A percentile compares a stretch with the other conserved stretches of the same genome.
phyloP scores from a whole-genome alignment of 345 rosid species.

The Aegle marmelos region DNA sequence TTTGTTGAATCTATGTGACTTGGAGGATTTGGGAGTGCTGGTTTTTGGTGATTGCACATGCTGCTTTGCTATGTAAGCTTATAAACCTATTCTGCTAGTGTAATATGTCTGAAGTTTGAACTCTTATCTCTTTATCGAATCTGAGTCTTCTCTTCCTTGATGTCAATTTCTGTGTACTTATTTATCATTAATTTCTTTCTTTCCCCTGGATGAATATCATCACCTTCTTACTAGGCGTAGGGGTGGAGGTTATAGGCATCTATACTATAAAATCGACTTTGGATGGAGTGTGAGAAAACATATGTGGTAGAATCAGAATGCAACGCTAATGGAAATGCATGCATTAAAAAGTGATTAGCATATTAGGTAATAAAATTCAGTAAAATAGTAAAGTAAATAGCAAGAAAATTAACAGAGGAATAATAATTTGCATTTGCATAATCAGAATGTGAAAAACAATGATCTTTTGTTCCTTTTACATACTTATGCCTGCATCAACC shows the following conservation, averaged over 20 bases:
- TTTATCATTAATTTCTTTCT: background rate
- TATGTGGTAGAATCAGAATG: no score
- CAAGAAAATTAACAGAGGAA: background rate
- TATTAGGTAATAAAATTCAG: background rate
- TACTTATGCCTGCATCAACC: background rate
- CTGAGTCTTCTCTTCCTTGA: background rate
- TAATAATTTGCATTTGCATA: background rate
- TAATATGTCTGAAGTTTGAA: background rate
- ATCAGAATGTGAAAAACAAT: background rate
- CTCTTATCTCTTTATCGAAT: background rate
- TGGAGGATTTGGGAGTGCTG: background rate
- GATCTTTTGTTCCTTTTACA: background rate
- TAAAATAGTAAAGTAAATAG: background rate
- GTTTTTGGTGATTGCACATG: background rate
- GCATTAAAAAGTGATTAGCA: background rate
- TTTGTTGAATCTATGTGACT: constrained; percentile 35
- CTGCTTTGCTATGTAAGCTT: background rate
- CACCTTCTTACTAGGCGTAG: background rate
- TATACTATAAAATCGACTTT: no score
- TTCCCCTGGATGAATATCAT: background rate
- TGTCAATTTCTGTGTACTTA: background rate
- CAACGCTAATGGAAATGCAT: no score
- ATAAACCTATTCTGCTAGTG: background rate
- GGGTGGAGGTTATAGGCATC: no score
- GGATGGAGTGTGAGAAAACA: no score